Evolutionary conservation across 179 eudicot genomes (phyloP).

Genomic region (Spergularia azorica): DNA sequence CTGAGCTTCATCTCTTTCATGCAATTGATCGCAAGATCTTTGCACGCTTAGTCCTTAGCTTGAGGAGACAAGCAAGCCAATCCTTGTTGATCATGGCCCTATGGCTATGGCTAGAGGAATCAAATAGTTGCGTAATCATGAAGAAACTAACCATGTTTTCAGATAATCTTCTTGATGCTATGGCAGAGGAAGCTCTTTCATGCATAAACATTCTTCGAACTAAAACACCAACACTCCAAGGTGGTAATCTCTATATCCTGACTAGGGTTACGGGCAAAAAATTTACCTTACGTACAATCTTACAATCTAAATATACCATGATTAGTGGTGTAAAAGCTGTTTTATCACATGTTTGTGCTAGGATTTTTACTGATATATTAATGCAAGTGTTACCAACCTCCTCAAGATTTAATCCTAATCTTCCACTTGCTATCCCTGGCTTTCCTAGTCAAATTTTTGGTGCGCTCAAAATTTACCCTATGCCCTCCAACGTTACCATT

Average conservation of each 20-base stretch:
- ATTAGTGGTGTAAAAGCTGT: constrained; percentile 39
- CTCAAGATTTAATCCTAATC: not conserved
- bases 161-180: constrained; percentile 25
- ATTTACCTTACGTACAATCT: constrained; percentile 26
- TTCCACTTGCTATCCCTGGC: constrained; percentile 19
- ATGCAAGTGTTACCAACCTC: constrained; percentile 24
- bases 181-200: constrained; percentile 37
- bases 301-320: constrained; percentile 32
- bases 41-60: constrained; percentile 23
- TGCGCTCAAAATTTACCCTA: constrained; percentile 11
- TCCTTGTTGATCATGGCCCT: constrained; percentile 41
- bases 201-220: constrained; percentile 32
- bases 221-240: constrained; percentile 18
- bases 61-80: constrained; percentile 29
- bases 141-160: constrained; percentile 12
- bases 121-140: constrained; percentile 12
- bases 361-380: constrained; percentile 45
- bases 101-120: constrained; percentile 39
- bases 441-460: constrained; percentile 37
- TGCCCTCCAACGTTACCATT: not conserved
- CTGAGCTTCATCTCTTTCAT: constrained; percentile 35
- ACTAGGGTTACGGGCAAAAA: constrained; percentile 23
- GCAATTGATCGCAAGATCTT: constrained; percentile 34
- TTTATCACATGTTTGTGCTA: constrained; percentile 39
- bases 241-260: constrained; percentile 35